Conservation (phyloP, 1,284 basidiomycete species). For the Rhodotorula sp. region DNA sequence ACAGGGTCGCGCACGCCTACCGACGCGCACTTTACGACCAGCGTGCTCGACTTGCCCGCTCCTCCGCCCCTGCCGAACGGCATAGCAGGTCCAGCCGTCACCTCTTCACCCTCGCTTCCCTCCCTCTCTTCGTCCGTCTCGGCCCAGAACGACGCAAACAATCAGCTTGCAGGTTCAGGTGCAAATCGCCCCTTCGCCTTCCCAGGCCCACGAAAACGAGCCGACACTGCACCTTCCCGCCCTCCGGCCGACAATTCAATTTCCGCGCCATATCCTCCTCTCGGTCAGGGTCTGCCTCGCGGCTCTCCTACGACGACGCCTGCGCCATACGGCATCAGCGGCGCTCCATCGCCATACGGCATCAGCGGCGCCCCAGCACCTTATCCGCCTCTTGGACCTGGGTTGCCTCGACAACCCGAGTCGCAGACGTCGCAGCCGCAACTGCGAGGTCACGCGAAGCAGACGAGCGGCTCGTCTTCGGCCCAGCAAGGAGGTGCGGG, state of each 20-base stretch:
- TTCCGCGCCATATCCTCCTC: constrained; percentile 6
- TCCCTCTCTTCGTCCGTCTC: not conserved
- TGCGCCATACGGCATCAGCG: no score
- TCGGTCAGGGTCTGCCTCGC: constrained; percentile 4
- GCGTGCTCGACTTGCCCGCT: not conserved
- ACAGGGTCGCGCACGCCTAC: not conserved
- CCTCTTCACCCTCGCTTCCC: constrained; percentile 1
- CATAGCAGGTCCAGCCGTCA: not conserved
- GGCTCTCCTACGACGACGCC: not conserved
- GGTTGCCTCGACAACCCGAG: not conserved
- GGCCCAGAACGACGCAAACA: no score
- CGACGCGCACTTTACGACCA: not conserved
- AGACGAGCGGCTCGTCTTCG: not conserved
- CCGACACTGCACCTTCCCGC: constrained; percentile 33
- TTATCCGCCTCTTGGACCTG: constrained; percentile 13
- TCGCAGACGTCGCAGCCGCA: no score
- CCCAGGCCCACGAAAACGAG: constrained; percentile 13
- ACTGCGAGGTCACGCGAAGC: not conserved
- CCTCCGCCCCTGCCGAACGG: not conserved
- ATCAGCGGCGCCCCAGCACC: not conserved
- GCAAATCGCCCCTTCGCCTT: not conserved
- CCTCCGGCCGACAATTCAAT: not conserved
- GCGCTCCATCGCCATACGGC: not conserved
- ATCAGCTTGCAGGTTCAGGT: not conserved
- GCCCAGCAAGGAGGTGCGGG: not conserved